These are phyloP conservation scores for Phaffomyces thermotolerans DNA, from an alignment of 805 yeast genomes.

Conservation along the genomic window DNA sequence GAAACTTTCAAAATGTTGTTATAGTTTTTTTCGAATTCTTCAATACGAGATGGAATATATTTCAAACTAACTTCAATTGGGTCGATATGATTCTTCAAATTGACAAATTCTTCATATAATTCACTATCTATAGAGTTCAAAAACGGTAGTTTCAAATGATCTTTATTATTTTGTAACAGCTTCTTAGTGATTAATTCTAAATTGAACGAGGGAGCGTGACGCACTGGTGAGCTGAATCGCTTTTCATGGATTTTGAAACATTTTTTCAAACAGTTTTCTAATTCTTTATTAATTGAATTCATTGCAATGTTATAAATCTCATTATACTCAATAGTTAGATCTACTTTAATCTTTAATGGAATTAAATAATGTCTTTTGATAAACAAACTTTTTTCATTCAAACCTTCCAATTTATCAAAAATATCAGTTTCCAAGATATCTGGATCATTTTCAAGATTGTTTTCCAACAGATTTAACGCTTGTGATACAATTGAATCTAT, in stretches of 20 bases:
- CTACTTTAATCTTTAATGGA: conserved; percentile 28
- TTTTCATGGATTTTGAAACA: conserved; percentile 32
- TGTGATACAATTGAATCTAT: conserved; percentile 31
- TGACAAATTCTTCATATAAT: conserved; percentile 35
- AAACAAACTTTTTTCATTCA: conserved; percentile 23
- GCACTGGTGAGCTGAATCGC: conserved; percentile 33
- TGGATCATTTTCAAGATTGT: conserved; percentile 15
- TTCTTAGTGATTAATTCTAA: conserved; percentile 28
- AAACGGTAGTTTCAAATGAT: conserved; percentile 32
- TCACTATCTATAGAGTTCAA: conserved; percentile 32
- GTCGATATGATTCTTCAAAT: conserved; percentile 34
- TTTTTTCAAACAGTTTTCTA: conserved; percentile 29
- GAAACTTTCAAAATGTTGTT: conserved; percentile 9
- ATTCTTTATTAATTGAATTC: conserved; percentile 34
- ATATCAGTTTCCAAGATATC: conserved; percentile 23
- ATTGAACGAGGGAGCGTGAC: conserved; percentile 32
- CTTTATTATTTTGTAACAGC: conserved; percentile 21
- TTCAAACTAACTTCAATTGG: conserved; percentile 48
- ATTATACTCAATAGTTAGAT: conserved; percentile 34
- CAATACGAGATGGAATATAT: conserved; percentile 42
- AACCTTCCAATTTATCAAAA: conserved; percentile 25
- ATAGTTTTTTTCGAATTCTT: conserved; percentile 33
- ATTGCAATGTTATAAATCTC: conserved; percentile 37
- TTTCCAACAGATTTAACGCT: conserved; percentile 30
- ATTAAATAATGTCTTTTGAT: conserved; percentile 25